phyloP scores from a whole-genome alignment of 306 rosid species.

The Myrica gale region DNA sequence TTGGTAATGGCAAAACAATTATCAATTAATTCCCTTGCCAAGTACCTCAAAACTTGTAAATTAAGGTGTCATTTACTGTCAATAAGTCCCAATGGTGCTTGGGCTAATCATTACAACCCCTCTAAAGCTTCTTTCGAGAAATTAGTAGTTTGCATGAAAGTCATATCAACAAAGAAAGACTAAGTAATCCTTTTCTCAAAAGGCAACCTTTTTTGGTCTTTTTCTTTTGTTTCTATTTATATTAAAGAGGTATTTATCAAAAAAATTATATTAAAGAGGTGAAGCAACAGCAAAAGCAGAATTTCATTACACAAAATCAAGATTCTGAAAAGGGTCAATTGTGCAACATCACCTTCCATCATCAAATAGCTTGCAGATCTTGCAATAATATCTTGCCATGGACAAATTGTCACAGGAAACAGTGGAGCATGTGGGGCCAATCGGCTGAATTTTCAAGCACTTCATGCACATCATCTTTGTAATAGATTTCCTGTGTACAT shows the following conservation, averaged over 20 bases:
- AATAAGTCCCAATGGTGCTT: not conserved
- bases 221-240: not conserved
- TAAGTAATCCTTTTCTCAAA: not conserved
- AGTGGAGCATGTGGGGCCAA: constrained; percentile 64
- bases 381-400: constrained; percentile 89
- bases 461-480: constrained; percentile 97
- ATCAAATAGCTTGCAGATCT: constrained; percentile 83
- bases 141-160: not conserved
- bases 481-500: constrained; percentile 64
- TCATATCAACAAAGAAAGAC: not conserved
- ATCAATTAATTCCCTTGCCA: not conserved
- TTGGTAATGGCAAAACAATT: not conserved
- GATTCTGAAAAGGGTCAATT: constrained; percentile 20
- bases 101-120: not conserved
- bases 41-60: not conserved
- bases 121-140: not conserved
- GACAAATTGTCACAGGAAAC: constrained; percentile 60
- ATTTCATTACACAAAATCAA: constrained; percentile 9
- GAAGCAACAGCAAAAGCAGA: constrained; percentile 9
- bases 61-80: not conserved
- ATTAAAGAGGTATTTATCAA: too few species aligned
- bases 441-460: constrained; percentile 79
- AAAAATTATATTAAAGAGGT: not conserved
- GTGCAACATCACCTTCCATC: constrained; percentile 62
- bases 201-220: not conserved